Percentiles rank a stretch among this genome's conserved stretches.
Conservation (phyloP, 2,329 filamentous ascomycete genomes). For the Xylaria sp. region DNA sequence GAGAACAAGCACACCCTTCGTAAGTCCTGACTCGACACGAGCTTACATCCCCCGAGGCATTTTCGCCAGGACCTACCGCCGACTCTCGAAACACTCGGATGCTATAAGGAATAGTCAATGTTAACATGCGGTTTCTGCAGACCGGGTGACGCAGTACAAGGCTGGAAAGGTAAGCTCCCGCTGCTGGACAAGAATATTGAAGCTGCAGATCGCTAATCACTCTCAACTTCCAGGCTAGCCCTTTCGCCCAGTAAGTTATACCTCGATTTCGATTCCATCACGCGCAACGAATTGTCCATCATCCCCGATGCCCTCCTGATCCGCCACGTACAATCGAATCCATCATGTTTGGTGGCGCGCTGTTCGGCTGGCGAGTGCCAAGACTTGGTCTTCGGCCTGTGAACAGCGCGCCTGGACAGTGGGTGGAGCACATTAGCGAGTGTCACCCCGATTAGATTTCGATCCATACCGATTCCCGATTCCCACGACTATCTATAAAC, state of each 20-base stretch:
- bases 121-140: constrained; percentile 8
- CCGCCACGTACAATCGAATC: background rate
- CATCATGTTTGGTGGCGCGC: background rate
- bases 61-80: background rate
- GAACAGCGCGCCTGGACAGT: background rate
- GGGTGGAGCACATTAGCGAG: background rate
- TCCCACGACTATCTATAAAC: background rate
- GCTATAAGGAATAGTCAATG: background rate
- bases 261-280: background rate
- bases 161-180: constrained; percentile 18
- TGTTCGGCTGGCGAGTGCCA: background rate
- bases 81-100: background rate
- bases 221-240: constrained; percentile 12
- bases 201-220: constrained; percentile 5
- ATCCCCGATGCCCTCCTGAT: background rate
- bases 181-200: background rate
- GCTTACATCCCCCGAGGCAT: background rate
- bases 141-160: constrained; percentile 24
- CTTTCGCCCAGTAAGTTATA: constrained; percentile 22
- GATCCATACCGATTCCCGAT: background rate
- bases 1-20: constrained; percentile 25
- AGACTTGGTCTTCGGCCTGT: background rate
- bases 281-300: background rate
- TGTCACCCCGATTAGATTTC: background rate
- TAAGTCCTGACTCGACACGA: constrained; percentile 9